Conservation (phyloP, 2,329 filamentous ascomycete genomes). For the Clarireedia paspali region DNA sequence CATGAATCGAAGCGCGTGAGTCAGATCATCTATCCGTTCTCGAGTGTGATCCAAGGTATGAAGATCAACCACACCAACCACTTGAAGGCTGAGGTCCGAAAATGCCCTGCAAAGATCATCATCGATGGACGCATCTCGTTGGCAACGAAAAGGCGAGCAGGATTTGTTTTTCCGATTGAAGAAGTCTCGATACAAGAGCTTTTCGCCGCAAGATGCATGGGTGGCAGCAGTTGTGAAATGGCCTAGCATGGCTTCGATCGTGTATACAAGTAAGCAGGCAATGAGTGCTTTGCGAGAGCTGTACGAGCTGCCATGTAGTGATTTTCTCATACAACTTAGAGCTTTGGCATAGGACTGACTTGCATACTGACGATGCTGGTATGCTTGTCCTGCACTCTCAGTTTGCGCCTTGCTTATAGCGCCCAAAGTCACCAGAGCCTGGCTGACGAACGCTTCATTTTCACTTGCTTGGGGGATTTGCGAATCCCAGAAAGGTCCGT, state of each 20-base stretch:
- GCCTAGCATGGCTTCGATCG: constrained; percentile 11
- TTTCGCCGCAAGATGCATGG: constrained; percentile 7
- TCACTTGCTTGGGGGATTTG: constrained; percentile 17
- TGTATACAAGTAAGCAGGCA: constrained; percentile 10
- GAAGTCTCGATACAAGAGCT: constrained; percentile 1
- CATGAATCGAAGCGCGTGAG: constrained; percentile 1
- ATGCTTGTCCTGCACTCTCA: background rate
- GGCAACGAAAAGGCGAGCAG: background rate
- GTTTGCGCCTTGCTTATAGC: constrained; percentile 11
- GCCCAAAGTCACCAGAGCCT: constrained; percentile 17
- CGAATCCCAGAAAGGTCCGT: constrained; percentile 13
- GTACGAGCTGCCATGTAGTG: background rate
- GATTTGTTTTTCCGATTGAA: background rate
- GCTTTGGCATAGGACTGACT: constrained; percentile 6
- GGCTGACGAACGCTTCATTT: constrained; percentile 14
- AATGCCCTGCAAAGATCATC: constrained; percentile 4
- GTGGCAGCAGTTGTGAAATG: constrained; percentile 4
- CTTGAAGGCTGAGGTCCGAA: constrained; percentile 8
- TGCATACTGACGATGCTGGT: constrained; percentile 6
- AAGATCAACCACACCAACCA: constrained; percentile 4
- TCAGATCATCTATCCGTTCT: background rate
- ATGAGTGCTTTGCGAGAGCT: constrained; percentile 6
- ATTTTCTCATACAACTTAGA: constrained; percentile 7
- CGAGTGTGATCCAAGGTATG: background rate
- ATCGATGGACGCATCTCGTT: constrained; percentile 1